Percentiles rank a stretch among this genome's conserved stretches.
Evolutionary conservation across 225 moss, liverwort and hornwort species (phyloP).

Genomic region (Pseudisothecium myosuroides): DNA sequence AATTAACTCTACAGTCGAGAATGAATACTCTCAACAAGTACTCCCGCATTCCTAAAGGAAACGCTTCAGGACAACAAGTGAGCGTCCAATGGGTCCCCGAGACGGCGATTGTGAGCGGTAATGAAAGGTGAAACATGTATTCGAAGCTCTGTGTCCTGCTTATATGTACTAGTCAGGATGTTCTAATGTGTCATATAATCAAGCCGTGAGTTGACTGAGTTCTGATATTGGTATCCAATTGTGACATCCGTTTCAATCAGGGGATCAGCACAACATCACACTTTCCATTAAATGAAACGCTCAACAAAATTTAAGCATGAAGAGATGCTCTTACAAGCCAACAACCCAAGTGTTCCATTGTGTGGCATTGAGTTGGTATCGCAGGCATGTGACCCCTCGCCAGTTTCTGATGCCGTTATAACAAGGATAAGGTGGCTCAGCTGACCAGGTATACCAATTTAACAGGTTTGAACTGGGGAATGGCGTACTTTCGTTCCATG

Average conservation of each 20-base stretch:
- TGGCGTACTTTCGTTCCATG: background rate
- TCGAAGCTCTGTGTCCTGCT: background rate
- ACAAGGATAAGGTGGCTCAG: background rate
- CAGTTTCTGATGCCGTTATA: background rate
- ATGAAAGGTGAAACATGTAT: background rate
- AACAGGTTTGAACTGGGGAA: background rate
- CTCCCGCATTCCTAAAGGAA: background rate
- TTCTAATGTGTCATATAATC: background rate
- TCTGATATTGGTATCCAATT: background rate
- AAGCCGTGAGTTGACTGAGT: background rate
- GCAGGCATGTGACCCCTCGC: conserved; percentile 16
- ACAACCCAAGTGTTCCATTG: background rate
- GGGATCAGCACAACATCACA: background rate
- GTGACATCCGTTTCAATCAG: background rate
- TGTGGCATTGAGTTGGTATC: accelerated
- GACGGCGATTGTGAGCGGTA: background rate
- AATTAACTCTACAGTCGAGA: background rate
- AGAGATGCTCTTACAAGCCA: background rate
- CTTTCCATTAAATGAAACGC: background rate
- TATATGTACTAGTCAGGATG: background rate
- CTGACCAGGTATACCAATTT: background rate
- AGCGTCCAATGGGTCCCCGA: background rate
- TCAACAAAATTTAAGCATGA: background rate
- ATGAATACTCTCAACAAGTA: background rate
- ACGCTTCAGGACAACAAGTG: background rate